Percentiles rank a stretch among this genome's conserved stretches.
Evolutionary conservation across 768 basidiomycete genomes (phyloP).

Genomic region (Cantharellus cinnabarinus): DNA sequence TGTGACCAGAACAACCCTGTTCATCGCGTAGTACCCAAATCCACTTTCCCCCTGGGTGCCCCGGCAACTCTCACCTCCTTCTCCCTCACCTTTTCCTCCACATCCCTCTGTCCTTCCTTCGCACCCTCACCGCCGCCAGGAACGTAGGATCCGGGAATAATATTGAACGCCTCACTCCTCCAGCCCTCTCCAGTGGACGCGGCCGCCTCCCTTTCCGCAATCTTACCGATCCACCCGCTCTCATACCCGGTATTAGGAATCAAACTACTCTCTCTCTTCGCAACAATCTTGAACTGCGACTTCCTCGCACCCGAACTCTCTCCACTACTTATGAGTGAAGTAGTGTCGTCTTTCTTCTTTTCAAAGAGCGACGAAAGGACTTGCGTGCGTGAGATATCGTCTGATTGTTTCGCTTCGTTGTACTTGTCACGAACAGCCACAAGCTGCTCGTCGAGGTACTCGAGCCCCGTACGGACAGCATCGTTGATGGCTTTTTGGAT

Average conservation of each 20-base stretch:
- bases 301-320: slow-evolving; percentile 19
- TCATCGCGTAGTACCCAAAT: too few species aligned
- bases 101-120: too few species aligned
- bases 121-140: too few species aligned
- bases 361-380: slow-evolving; percentile 38
- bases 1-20: too few species aligned
- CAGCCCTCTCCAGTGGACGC: slow-evolving; percentile 28
- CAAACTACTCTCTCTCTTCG: slow-evolving; percentile 45
- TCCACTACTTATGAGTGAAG: slow-evolving; percentile 21
- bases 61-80: too few species aligned
- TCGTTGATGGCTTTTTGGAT: slow-evolving; percentile 40
- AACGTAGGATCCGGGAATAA: too few species aligned
- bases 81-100: too few species aligned
- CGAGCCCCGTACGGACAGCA: slow-evolving; percentile 59
- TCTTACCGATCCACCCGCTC: slow-evolving; percentile 49
- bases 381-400: slow-evolving; percentile 25
- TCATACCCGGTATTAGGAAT: slow-evolving; percentile 40
- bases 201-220: slow-evolving; percentile 24
- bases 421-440: slow-evolving; percentile 68
- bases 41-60: too few species aligned
- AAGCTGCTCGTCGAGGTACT: slow-evolving; percentile 77
- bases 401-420: slow-evolving; percentile 34
- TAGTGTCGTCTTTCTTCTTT: slow-evolving; percentile 31
- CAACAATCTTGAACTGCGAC: slow-evolving; percentile 64
- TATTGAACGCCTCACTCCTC: slow-evolving; percentile 27